Evolutionary conservation across 2,329 filamentous ascomycete species (phyloP), one percentile per base, ranked within the genome.

Genomic region (Daldinia sp.): DNA sequence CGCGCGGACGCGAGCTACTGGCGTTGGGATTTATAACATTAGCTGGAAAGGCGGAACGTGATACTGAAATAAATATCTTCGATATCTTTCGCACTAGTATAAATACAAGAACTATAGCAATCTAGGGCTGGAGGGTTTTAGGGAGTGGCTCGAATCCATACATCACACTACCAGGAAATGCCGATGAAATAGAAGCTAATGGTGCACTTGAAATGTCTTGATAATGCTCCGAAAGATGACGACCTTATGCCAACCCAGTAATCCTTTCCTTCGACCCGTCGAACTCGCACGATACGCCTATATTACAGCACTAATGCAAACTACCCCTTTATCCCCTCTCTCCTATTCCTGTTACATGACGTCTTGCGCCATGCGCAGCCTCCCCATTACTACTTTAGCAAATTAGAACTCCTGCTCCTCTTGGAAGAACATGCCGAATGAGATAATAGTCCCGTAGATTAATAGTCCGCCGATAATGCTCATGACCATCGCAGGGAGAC

Each of bases 381-480:
- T 34, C 34, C n/a, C 21, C 17, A 34, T 3, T 17, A 37, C 17
- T 23, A 37, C n/a, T 13, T 51, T 27, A 37, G 29, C 17, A 13
- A 19, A 32, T 54, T 80, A 98, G 78, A 98, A 99, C 72, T 98
- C 95, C 75, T 96, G 91, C 77, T 98, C 93, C 79, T 98, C 94
- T 77, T 94, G 91, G 84, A 99, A 99, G 82, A 98, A 99, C 88
- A 97, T 91, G 69, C 91, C 90, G 79, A 99, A 99, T 81, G 91
- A 95, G 80, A 99, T 96, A 76, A 99, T 97, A 49, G 95, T 99
- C 59, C 93, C 92, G 80, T 99, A 99, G 77, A 99, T 99, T 76
- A 99, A 81, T 62, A 97, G 82, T 53, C 95, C 95, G 25, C 95
- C 95, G 53, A 94, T 80, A 71, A 99, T 91, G 53, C 92, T 96